Base-by-base conservation (phyloP, 148 eudicot genomes). In the Silene uniflora region DNA sequence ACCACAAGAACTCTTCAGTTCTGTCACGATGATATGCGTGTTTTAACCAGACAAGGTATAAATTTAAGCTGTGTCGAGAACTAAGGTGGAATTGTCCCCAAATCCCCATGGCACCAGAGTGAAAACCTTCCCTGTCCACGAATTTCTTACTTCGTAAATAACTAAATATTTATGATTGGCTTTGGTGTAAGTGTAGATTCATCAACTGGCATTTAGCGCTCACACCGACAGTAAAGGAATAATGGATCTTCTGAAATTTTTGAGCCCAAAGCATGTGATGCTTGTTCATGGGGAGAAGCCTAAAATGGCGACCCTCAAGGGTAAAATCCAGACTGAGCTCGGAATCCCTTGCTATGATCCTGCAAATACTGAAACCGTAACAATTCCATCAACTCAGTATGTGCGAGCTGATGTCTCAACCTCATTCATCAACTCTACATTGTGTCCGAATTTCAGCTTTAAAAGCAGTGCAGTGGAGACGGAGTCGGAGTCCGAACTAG, bases 161-260 rank as follows among this genome's bases (percentile, higher is more conserved):
- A 12, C 56, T 12, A 10, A 21, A 42, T 61, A 10, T 19, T 2
- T 0, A 23, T 25, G 27, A 62, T 6, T 3, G 10, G 67, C 25
- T 13, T 25, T 11, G 18, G n/a, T 65, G 69, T 10, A 16, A 19
- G 67, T 63, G 18, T 88, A 93, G 99, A 85, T 92, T 76, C 97
- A 90, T 84, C 92, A 89, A 69, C 80, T 95, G 77, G 88, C 97
- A 24, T 90, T 92, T 76, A 95, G 98, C 82, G 87, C 97, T 76
- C 98, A 95, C 78, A 95, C 97, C 7, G 98, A 92, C 88, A 85
- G 93, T 75, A 95, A 90, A 86, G 98, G 97, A 84, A 95, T 95
- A 25, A 92, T 92, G 96, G 98, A 95, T 87, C 97, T 95, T 10
- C 75, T 95, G 39, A 90, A 83, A 29, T 95, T 95, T 77, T 90